Evolutionary conservation across 768 basidiomycete species (phyloP), one percentile per base, ranked within the genome.

Genomic region (Holtermannia corniformis): DNA sequence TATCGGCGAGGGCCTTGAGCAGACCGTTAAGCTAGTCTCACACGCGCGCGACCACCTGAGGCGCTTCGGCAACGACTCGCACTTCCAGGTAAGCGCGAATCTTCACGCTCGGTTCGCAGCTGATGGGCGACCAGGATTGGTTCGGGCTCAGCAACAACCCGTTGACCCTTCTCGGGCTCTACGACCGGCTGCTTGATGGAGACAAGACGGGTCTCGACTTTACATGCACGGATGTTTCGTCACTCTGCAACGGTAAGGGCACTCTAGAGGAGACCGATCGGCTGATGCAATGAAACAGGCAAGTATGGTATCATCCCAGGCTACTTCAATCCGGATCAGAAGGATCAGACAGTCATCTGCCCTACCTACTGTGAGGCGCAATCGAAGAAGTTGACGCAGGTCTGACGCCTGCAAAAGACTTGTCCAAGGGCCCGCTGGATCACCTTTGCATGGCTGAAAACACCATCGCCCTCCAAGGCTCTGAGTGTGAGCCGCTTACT

Each of bases 341-440:
- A 51, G 26, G 32, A 47, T 46, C 23, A 47, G 21, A 59, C 53
- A 16, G 54, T 60, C 28, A 55, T 60, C 22, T 60, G 58, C 45
- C 51, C 54, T 2, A 60, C 58, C 4, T 60, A 56, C 42, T 60
- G n/a, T n/a, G n/a, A n/a, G n/a, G n/a, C n/a, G n/a, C n/a, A n/a
- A n/a, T n/a, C n/a, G n/a, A n/a, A n/a, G n/a, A n/a, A n/a, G n/a
- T n/a, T n/a, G n/a, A n/a, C n/a, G n/a, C n/a, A n/a, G n/a, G n/a
- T n/a, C n/a, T n/a, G n/a, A n/a, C n/a, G n/a, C n/a, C n/a, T n/a
- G n/a, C n/a, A n/a, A n/a, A n/a, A n/a, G n/a, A 47, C 41, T 51
- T 56, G 25, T 47, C 47, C 3, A 60, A 60, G 51, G 44, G 24
- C 2, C 51, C 47, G 16, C 45, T 56, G 13, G 51, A 52, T 27